Conservation (phyloP, 805 yeast genomes). For the Debaryomyces castellii region DNA sequence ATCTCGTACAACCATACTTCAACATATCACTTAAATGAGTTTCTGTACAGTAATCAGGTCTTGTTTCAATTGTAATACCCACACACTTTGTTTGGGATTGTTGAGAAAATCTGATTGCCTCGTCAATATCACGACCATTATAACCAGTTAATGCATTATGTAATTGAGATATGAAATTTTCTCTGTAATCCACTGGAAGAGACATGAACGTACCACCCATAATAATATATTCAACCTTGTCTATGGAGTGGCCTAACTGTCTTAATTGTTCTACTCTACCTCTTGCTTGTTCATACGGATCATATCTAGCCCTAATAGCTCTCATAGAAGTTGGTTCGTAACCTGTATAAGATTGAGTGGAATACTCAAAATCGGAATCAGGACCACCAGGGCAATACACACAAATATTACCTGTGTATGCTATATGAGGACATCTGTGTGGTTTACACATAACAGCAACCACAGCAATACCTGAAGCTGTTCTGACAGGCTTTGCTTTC, state of each 20-base stretch:
- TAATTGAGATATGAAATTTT: slow-evolving; percentile 79
- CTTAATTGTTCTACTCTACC: slow-evolving; percentile 95
- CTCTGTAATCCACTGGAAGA: slow-evolving; percentile 84
- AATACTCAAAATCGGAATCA: slow-evolving; percentile 95
- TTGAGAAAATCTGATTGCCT: slow-evolving; percentile 87
- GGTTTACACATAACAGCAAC: slow-evolving; percentile 99
- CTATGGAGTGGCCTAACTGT: slow-evolving; percentile 93
- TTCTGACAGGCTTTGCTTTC: slow-evolving; percentile 98
- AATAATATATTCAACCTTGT: slow-evolving; percentile 94
- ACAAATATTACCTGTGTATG: slow-evolving; percentile 97
- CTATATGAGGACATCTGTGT: slow-evolving; percentile 98
- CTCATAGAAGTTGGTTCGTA: slow-evolving; percentile 99
- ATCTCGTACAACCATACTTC: slow-evolving; percentile 92
- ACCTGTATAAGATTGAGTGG: slow-evolving; percentile 97
- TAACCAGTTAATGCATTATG: slow-evolving; percentile 96
- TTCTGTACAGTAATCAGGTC: slow-evolving; percentile 97
- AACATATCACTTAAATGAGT: slow-evolving; percentile 95
- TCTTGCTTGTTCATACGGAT: slow-evolving; percentile 97
- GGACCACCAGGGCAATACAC: slow-evolving; percentile 99
- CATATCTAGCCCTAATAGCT: slow-evolving; percentile 97
- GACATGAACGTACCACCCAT: slow-evolving; percentile 99
- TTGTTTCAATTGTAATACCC: slow-evolving; percentile 96
- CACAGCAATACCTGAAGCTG: slow-evolving; percentile 98
- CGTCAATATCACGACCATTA: slow-evolving; percentile 83
- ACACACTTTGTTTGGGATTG: slow-evolving; percentile 96